Evolutionary conservation across 306 rosid genomes (phyloP).

Genomic region (Pueraria montana): DNA sequence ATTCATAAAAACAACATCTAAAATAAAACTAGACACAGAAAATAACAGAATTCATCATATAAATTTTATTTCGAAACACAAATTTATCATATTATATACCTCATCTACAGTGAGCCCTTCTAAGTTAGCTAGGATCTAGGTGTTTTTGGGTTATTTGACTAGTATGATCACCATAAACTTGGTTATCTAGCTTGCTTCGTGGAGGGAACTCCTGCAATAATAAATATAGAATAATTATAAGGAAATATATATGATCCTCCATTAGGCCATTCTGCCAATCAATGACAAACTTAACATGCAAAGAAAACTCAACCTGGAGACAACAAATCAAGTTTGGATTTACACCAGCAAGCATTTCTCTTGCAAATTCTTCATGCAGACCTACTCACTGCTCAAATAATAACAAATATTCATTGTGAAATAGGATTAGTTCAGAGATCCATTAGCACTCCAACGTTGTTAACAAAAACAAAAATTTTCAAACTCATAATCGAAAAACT

Average conservation of each 20-base stretch:
- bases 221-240: neutral
- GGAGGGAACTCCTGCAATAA: slow-evolving; percentile 75
- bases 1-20: neutral
- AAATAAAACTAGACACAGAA: neutral
- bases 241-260: neutral
- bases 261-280: neutral
- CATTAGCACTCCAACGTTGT: neutral
- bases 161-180: slow-evolving; percentile 70
- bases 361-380: slow-evolving; percentile 75
- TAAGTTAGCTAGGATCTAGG: slow-evolving; percentile 56
- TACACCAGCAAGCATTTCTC: slow-evolving; percentile 80
- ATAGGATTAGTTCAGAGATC: too few relatives aligned
- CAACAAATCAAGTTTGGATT: slow-evolving; percentile 60
- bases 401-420: neutral
- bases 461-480: neutral
- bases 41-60: neutral
- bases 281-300: neutral
- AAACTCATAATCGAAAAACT: neutral
- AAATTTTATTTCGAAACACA: neutral
- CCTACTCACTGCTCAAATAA: slow-evolving; percentile 52
- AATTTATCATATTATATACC: slow-evolving; percentile 49
- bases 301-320: slow-evolving; percentile 41
- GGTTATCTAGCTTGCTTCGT: slow-evolving; percentile 65
- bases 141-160: slow-evolving; percentile 66
- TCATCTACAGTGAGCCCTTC: slow-evolving; percentile 66